Conservation (phyloP, 2,329 filamentous ascomycete species). For the Fusarium scirpi region DNA sequence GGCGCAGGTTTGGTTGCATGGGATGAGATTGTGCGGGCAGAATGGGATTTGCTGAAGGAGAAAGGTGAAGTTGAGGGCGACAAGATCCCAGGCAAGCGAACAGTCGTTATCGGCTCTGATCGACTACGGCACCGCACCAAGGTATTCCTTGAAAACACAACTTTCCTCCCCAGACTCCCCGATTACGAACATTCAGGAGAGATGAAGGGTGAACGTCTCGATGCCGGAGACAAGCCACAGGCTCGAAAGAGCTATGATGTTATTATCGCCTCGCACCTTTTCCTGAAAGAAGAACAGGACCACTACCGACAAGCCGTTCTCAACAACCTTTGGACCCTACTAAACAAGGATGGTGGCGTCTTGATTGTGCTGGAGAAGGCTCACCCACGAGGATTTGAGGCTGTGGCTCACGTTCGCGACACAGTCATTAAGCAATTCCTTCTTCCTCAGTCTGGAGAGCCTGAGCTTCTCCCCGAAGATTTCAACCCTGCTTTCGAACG, state of each 20-base stretch:
- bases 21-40: slow-evolving; percentile 81
- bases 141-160: slow-evolving; percentile 85
- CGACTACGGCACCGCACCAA: slow-evolving; percentile 80
- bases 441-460: slow-evolving; percentile 58
- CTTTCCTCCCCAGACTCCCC: slow-evolving; percentile 90
- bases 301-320: slow-evolving; percentile 82
- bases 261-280: slow-evolving; percentile 86
- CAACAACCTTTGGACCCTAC: slow-evolving; percentile 88
- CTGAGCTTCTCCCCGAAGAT: slow-evolving; percentile 51
- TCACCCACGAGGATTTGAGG: slow-evolving; percentile 90
- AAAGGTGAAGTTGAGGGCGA: slow-evolving; percentile 57
- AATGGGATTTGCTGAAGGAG: slow-evolving; percentile 79
- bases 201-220: slow-evolving; percentile 68
- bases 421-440: slow-evolving; percentile 83
- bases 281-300: slow-evolving; percentile 81
- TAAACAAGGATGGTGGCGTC: slow-evolving; percentile 86
- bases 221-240: slow-evolving; percentile 66
- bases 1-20: slow-evolving; percentile 81
- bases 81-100: slow-evolving; percentile 76
- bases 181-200: slow-evolving; percentile 79
- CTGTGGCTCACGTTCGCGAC: slow-evolving; percentile 85
- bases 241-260: slow-evolving; percentile 86
- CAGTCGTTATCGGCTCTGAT: slow-evolving; percentile 82
- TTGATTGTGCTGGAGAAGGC: slow-evolving; percentile 92
- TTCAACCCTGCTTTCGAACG: slow-evolving; percentile 56